These are phyloP conservation scores for Leccinum uliginosum DNA, from an alignment of 768 basidiomycete genomes.

Conservation along the genomic window DNA sequence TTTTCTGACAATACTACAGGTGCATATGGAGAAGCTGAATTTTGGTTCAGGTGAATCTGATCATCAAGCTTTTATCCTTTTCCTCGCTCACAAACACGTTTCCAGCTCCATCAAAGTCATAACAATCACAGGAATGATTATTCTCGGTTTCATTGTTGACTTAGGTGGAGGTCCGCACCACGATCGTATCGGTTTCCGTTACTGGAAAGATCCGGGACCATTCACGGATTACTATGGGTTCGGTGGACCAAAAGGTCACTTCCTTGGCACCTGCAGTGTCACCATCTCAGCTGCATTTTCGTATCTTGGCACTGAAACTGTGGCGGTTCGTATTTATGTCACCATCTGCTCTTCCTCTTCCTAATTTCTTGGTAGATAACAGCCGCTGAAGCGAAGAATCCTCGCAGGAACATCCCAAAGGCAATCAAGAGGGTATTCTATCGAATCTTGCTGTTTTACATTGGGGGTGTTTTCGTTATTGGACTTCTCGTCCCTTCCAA, in stretches of 20 bases:
- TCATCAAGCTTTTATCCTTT: not conserved
- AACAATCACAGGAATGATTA: slow-evolving; percentile 37
- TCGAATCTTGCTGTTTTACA: slow-evolving; percentile 34
- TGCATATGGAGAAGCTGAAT: slow-evolving; percentile 41
- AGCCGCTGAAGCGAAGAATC: slow-evolving; percentile 49
- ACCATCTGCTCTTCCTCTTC: not conserved
- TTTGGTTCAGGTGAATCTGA: slow-evolving; percentile 37
- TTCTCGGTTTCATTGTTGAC: slow-evolving; percentile 42
- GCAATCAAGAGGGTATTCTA: slow-evolving; percentile 43
- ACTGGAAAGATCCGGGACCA: slow-evolving; percentile 49
- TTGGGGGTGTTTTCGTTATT: slow-evolving; percentile 43
- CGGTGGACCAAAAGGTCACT: slow-evolving; percentile 44
- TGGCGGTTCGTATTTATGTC: slow-evolving; percentile 30
- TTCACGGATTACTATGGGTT: slow-evolving; percentile 41
- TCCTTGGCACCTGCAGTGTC: slow-evolving; percentile 50
- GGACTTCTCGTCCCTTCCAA: slow-evolving; percentile 48
- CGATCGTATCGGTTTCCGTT: slow-evolving; percentile 45
- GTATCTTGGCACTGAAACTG: slow-evolving; percentile 54
- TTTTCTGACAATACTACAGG: slow-evolving; percentile 12
- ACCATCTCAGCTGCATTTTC: slow-evolving; percentile 58
- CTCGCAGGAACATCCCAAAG: slow-evolving; percentile 38
- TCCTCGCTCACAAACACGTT: not conserved
- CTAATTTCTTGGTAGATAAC: slow-evolving; percentile 28
- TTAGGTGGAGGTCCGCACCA: slow-evolving; percentile 51
- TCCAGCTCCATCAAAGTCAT: slow-evolving; percentile 48